Evolutionary conservation across 2,329 filamentous ascomycete genomes (phyloP), one percentile per base, ranked within the genome.

Genomic region (Exophiala dermatitidis): DNA sequence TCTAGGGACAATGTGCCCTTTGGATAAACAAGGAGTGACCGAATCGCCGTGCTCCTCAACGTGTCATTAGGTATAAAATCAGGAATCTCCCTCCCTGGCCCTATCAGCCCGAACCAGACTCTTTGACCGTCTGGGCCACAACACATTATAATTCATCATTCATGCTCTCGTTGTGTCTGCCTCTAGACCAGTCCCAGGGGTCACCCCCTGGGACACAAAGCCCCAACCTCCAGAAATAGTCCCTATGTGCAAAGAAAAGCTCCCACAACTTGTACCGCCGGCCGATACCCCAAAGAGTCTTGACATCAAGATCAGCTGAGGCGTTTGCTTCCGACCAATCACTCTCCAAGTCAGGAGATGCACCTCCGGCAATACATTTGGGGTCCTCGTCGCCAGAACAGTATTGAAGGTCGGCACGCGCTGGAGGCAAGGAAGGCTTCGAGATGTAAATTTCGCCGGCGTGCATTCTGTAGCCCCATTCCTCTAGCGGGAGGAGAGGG

Each of bases 191-290:
- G 43, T 62, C 56, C 61, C 61, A 63, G 5, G 61, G 61, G 47
- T 62, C 84, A 8, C 87, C 86, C 8, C 86, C 86, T 0, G 91
- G 90, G 1, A 96, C 76, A 71, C 93, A 98, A 32, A 97, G 73
- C 0, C 93, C 93, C 49, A 98, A 70, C 52, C 93, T 79, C 88
- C 89, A 95, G 71, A 98, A 97, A 69, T 98, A 98, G 72, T 98
- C 93, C 37, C 93, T 77, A 71, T 98, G 93, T 1, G 90, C 87
- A 69, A 94, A 95, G 66, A 97, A 85, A 5, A 96, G 73, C 70
- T 95, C 83, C 89, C 91, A 95, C n/a, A 94, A 78, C 68, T 85
- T 87, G 63, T 79, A 90, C 68, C 69, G 79, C 69, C 69, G 70
- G n/a, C 71, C 76, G 10, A 77, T 69, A 55, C 60, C 56, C 41